Percentiles rank a stretch among this genome's conserved stretches.
These are phyloP conservation scores for Cyclotella cryptica DNA, from an alignment of 108 stramenopile genomes.

Conservation along the genomic window DNA sequence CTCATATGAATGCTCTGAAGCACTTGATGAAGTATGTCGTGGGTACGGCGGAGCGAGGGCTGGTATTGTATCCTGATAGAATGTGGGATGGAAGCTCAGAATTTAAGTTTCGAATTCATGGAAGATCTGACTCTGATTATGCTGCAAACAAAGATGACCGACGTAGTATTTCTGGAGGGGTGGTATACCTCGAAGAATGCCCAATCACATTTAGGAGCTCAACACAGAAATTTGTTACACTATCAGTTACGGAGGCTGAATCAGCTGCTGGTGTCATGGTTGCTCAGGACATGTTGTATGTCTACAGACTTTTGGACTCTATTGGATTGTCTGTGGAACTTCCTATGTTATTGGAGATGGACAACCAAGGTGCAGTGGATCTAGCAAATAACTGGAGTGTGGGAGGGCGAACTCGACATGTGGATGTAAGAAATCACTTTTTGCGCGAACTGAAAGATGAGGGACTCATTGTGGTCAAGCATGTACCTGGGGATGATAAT, in stretches of 20 bases:
- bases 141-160: constrained; percentile 6
- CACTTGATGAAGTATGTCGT: constrained; percentile 33
- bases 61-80: constrained; percentile 20
- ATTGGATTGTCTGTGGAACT: constrained; percentile 21
- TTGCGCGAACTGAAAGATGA: constrained; percentile 25
- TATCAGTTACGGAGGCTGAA: constrained; percentile 27
- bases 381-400: constrained; percentile 33
- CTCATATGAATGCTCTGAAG: constrained; percentile 12
- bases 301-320: neutral
- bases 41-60: constrained; percentile 16
- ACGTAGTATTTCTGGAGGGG: constrained; percentile 17
- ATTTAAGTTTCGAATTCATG: constrained; percentile 26
- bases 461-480: constrained; percentile 4
- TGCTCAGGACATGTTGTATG: constrained; percentile 14
- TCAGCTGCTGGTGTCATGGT: neutral
- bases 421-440: constrained; percentile 8
- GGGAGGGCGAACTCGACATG: constrained; percentile 23
- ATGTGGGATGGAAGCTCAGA: constrained; percentile 32
- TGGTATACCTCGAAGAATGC: constrained; percentile 3
- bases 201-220: constrained; percentile 14
- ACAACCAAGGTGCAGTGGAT: constrained; percentile 31
- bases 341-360: constrained; percentile 29
- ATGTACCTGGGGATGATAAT: constrained; percentile 15
- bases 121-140: constrained; percentile 37
- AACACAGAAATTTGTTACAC: constrained; percentile 10